Percentiles rank a stretch among this genome's conserved stretches.
Conservation (phyloP, 345 rosid genomes). For the Kandelia obovata region DNA sequence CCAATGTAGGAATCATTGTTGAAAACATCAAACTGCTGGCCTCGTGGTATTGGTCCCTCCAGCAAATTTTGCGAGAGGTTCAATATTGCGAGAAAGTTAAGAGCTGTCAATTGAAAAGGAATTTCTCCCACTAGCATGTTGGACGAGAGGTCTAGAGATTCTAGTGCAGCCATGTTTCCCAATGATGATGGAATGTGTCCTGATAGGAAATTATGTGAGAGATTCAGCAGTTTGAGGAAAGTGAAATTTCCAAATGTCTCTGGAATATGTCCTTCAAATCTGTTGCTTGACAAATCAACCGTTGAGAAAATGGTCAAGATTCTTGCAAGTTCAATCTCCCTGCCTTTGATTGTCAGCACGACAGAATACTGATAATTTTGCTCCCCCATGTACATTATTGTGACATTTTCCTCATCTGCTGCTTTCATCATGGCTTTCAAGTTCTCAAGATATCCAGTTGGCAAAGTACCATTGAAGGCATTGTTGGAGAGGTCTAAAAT, state of each 20-base stretch:
- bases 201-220: constrained; percentile 20
- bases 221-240: constrained; percentile 21
- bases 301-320: not conserved
- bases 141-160: constrained; percentile 24
- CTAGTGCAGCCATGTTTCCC: constrained; percentile 10
- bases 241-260: constrained; percentile 17
- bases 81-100: not conserved
- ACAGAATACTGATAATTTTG: constrained; percentile 1
- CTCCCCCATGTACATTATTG: not conserved
- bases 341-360: constrained; percentile 14
- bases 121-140: constrained; percentile 22
- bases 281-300: constrained; percentile 29
- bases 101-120: constrained; percentile 11
- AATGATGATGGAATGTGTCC: constrained; percentile 13
- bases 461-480: constrained; percentile 27
- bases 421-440: constrained; percentile 2
- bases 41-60: constrained; percentile 7
- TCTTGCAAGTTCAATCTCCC: not conserved
- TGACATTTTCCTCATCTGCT: not conserved
- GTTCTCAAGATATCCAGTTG: not conserved
- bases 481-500: constrained; percentile 30
- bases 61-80: not conserved
- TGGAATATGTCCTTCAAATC: constrained; percentile 23
- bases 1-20: constrained; percentile 1
- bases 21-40: constrained; percentile 4